These are phyloP conservation scores for Meripilus lineatus DNA, from an alignment of 1,284 basidiomycete genomes.

Conservation along the genomic window DNA sequence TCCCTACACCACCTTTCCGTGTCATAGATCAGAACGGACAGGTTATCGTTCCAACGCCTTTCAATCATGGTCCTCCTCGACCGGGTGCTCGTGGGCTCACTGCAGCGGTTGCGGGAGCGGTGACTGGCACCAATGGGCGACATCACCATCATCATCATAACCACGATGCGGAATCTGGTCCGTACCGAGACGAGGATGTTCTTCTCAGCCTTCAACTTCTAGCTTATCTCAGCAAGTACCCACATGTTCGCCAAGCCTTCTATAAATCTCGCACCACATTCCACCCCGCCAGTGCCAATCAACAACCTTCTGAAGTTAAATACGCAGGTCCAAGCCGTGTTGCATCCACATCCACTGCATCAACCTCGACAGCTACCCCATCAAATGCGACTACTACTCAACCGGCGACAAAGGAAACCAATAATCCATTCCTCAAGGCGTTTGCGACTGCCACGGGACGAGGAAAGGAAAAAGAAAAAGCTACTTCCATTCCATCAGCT, in stretches of 20 bases:
- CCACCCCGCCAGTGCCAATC: conserved; percentile 59
- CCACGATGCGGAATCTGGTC: conserved; percentile 42
- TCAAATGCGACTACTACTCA: background rate
- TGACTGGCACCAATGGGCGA: conserved; percentile 6
- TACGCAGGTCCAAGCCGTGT: conserved; percentile 2
- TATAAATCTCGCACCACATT: conserved; percentile 78
- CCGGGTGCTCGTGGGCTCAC: background rate
- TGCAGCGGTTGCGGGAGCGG: background rate
- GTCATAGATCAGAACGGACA: conserved; percentile 4
- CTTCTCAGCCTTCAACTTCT: conserved; percentile 88
- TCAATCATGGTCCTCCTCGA: background rate
- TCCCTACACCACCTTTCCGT: conserved; percentile 12
- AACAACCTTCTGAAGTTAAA: conserved; percentile 18
- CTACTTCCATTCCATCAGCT: conserved; percentile 15
- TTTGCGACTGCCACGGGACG: conserved; percentile 27
- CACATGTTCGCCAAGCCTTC: conserved; percentile 95
- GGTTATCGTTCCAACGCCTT: background rate
- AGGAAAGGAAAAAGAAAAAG: conserved; percentile 32
- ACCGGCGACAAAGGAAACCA: conserved; percentile 21
- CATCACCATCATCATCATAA: conserved; percentile 31
- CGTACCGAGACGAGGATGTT: conserved; percentile 94
- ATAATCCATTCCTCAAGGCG: conserved; percentile 27
- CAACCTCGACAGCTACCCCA: background rate
- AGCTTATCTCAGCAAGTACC: conserved; percentile 97
- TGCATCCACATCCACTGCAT: conserved; percentile 1